These are phyloP conservation scores for Thyridium curvatum DNA, from an alignment of 2,329 filamentous ascomycete genomes.

Conservation along the genomic window DNA sequence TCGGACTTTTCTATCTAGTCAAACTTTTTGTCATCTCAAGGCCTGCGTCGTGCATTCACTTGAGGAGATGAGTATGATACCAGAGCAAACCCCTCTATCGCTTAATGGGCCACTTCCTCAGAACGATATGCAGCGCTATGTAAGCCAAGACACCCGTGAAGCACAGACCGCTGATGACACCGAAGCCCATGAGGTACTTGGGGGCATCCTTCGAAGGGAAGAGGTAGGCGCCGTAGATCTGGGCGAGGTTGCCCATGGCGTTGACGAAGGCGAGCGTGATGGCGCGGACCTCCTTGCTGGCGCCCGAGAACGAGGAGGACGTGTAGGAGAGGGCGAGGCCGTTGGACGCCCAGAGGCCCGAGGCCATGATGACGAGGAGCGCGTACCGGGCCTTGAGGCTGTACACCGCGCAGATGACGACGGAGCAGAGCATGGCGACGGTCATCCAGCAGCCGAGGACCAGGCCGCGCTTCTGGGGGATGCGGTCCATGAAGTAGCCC, in stretches of 20 bases:
- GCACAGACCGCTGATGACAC: slow-evolving; percentile 11
- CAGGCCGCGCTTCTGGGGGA: slow-evolving; percentile 36
- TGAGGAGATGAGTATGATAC: too few relatives aligned
- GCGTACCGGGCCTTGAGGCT: slow-evolving; percentile 46
- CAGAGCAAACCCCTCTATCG: too few relatives aligned
- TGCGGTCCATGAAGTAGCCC: slow-evolving; percentile 39
- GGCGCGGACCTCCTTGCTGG: slow-evolving; percentile 42
- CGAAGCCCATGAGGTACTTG: slow-evolving; percentile 12
- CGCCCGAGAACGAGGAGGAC: slow-evolving; percentile 41
- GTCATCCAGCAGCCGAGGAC: slow-evolving; percentile 42
- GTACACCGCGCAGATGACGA: slow-evolving; percentile 37
- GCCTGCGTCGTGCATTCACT: too few relatives aligned
- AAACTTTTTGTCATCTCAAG: too few relatives aligned
- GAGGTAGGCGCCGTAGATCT: slow-evolving; percentile 42
- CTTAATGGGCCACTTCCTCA: not conserved
- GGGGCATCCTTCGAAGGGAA: slow-evolving; percentile 14
- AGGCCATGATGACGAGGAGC: slow-evolving; percentile 48
- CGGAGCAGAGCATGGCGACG: slow-evolving; percentile 27
- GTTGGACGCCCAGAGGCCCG: slow-evolving; percentile 47
- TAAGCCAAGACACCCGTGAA: slow-evolving; percentile 9
- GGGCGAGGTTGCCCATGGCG: slow-evolving; percentile 45
- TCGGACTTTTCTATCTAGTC: too few relatives aligned
- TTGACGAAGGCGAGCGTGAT: slow-evolving; percentile 47
- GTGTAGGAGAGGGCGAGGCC: slow-evolving; percentile 44
- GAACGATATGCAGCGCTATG: slow-evolving; percentile 3